Conservation (phyloP, 2,329 filamentous ascomycete species). For the Aspergillus pseudoglaucus region DNA sequence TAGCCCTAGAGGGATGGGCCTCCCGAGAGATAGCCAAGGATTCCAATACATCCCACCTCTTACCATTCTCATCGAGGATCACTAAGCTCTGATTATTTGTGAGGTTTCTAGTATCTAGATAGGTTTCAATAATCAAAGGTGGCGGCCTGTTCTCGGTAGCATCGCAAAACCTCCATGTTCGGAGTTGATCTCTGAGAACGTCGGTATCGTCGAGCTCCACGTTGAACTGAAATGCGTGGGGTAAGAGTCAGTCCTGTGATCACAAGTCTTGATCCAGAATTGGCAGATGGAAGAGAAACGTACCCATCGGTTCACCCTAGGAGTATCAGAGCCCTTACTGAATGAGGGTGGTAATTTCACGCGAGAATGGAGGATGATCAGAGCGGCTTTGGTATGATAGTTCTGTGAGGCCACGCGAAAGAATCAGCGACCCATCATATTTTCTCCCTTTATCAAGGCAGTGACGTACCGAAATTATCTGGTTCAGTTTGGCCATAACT, state of each 20-base stretch:
- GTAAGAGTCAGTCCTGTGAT: not conserved
- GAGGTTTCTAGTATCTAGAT: conserved; percentile 71
- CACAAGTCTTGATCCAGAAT: not conserved
- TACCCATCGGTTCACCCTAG: conserved; percentile 83
- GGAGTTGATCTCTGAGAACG: conserved; percentile 72
- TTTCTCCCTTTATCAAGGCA: conserved; percentile 6
- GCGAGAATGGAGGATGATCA: conserved; percentile 75
- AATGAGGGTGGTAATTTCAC: conserved; percentile 59
- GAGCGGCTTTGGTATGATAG: conserved; percentile 80
- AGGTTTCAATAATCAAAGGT: conserved; percentile 83
- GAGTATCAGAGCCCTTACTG: conserved; percentile 50
- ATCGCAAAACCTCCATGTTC: conserved; percentile 74
- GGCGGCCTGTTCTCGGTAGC: conserved; percentile 70
- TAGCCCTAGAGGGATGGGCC: conserved; percentile 31
- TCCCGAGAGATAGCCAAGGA: conserved; percentile 62
- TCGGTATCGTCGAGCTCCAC: conserved; percentile 90
- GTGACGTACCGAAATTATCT: conserved; percentile 74
- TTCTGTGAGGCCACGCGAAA: conserved; percentile 52
- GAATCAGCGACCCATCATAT: conserved; percentile 23
- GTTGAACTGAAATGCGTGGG: conserved; percentile 65
- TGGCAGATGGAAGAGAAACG: conserved; percentile 25
- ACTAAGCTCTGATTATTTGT: conserved; percentile 82
- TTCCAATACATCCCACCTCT: conserved; percentile 86
- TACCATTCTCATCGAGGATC: conserved; percentile 78
- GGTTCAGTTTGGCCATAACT: conserved; percentile 73